Conservation (phyloP, 177 flowering plant genomes). For the Vitis hybrid region DNA sequence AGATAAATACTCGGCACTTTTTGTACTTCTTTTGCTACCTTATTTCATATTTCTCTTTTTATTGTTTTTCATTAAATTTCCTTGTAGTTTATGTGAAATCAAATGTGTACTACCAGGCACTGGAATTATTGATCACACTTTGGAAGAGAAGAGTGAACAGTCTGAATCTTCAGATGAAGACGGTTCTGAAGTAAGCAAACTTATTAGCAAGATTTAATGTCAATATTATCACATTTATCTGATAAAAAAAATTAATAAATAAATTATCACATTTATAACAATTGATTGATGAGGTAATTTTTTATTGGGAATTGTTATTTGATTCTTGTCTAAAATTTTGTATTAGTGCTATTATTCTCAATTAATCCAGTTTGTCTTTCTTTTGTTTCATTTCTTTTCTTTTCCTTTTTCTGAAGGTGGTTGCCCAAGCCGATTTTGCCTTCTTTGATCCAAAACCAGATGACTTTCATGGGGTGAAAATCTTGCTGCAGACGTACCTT, state of each 20-base stretch:
- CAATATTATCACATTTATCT: neutral
- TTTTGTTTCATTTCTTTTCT: neutral
- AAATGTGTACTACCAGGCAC: slow-evolving; percentile 26
- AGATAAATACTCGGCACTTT: too few species aligned
- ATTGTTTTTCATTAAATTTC: too few species aligned
- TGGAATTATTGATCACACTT: slow-evolving; percentile 8
- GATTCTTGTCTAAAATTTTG: neutral
- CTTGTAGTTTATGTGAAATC: neutral
- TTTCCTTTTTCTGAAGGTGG: slow-evolving; percentile 39
- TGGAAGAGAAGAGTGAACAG: slow-evolving; percentile 21
- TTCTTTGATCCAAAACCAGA: slow-evolving; percentile 86
- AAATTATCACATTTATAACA: neutral
- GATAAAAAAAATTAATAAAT: too few species aligned
- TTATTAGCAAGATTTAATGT: neutral
- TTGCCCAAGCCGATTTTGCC: slow-evolving; percentile 84
- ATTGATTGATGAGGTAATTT: neutral
- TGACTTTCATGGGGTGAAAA: slow-evolving; percentile 90
- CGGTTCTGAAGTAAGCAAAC: slow-evolving; percentile 44
- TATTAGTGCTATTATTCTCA: neutral
- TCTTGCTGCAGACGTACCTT: slow-evolving; percentile 71
- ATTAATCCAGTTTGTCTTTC: too few species aligned
- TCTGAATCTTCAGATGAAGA: slow-evolving; percentile 60
- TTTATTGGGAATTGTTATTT: neutral
- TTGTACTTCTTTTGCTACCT: too few species aligned
- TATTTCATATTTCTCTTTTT: too few species aligned